These are phyloP conservation scores for Dipsacomyces acuminosporus DNA, from an alignment of 371 early-diverging fungal genomes.

Conservation along the genomic window DNA sequence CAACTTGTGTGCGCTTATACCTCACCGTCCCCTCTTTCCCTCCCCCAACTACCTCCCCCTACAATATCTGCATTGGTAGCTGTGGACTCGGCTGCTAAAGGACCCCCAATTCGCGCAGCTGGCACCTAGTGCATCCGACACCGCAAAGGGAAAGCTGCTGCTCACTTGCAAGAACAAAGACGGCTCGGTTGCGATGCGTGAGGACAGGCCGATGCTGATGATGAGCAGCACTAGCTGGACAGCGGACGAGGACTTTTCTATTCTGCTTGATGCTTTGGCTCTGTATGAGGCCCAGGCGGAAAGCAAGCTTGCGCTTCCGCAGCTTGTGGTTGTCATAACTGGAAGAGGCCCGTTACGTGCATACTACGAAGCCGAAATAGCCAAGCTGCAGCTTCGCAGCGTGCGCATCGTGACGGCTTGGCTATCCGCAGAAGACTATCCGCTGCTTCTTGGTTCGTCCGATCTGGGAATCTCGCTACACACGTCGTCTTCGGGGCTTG, in stretches of 20 bases:
- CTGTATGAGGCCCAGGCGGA: constrained; percentile 52
- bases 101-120: constrained; percentile 45
- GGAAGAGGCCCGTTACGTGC: constrained; percentile 85
- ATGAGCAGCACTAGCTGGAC: constrained; percentile 96
- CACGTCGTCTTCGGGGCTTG: constrained; percentile 87
- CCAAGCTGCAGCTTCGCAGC: constrained; percentile 49
- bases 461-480: constrained; percentile 92
- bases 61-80: too few relatives aligned
- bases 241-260: constrained; percentile 87
- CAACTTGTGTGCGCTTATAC: too few relatives aligned
- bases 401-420: constrained; percentile 76
- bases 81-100: constrained; percentile 28
- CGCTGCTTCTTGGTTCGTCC: constrained; percentile 74
- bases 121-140: background rate
- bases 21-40: too few relatives aligned
- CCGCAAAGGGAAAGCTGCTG: constrained; percentile 4
- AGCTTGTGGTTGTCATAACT: constrained; percentile 79
- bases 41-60: too few relatives aligned
- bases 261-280: constrained; percentile 69
- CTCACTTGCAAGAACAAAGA: constrained; percentile 17
- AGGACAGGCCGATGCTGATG: constrained; percentile 64
- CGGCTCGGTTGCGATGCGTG: constrained; percentile 25
- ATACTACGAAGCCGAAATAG: constrained; percentile 61
- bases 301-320: constrained; percentile 47
- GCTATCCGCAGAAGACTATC: constrained; percentile 80